phyloP scores from a whole-genome alignment of 345 rosid species.

The Noccaea caerulescens region DNA sequence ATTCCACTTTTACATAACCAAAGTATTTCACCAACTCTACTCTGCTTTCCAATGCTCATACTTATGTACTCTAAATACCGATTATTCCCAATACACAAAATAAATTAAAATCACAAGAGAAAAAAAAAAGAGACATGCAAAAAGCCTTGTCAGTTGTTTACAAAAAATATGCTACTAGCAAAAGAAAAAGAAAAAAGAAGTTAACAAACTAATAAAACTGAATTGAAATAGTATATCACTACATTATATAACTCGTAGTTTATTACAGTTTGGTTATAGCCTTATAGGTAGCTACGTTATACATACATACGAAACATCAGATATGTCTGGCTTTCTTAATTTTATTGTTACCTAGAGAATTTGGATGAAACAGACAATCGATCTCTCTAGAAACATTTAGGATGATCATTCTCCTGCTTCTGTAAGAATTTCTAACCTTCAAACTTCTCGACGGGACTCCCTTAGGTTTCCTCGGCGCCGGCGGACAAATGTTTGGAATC shows the following conservation, averaged over 20 bases:
- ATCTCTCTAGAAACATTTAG: conserved; percentile 71
- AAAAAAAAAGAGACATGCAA: conserved; percentile 26
- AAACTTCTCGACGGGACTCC: conserved; percentile 46
- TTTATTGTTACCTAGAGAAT: conserved; percentile 47
- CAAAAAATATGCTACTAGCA: not conserved
- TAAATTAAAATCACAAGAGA: not conserved
- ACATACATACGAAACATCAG: conserved; percentile 35
- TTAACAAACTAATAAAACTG: not conserved
- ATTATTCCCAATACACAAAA: conserved; percentile 24
- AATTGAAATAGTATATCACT: not conserved
- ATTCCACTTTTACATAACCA: conserved; percentile 26
- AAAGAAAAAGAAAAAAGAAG: not conserved
- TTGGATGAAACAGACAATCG: conserved; percentile 54
- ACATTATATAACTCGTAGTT: conserved; percentile 21
- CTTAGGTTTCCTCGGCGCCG: conserved; percentile 86
- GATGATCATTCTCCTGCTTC: conserved; percentile 43
- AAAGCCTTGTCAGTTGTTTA: conserved; percentile 10
- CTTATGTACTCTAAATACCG: not conserved
- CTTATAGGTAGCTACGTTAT: conserved; percentile 17
- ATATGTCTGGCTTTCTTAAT: conserved; percentile 56
- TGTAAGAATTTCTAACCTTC: conserved; percentile 35
- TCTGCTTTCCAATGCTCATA: conserved; percentile 23
- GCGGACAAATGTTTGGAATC: conserved; percentile 56
- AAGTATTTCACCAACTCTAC: conserved; percentile 12
- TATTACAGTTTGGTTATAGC: conserved; percentile 26